These are phyloP conservation scores for Penicillium rolfsii DNA, from an alignment of 2,329 filamentous ascomycete species.

Conservation along the genomic window DNA sequence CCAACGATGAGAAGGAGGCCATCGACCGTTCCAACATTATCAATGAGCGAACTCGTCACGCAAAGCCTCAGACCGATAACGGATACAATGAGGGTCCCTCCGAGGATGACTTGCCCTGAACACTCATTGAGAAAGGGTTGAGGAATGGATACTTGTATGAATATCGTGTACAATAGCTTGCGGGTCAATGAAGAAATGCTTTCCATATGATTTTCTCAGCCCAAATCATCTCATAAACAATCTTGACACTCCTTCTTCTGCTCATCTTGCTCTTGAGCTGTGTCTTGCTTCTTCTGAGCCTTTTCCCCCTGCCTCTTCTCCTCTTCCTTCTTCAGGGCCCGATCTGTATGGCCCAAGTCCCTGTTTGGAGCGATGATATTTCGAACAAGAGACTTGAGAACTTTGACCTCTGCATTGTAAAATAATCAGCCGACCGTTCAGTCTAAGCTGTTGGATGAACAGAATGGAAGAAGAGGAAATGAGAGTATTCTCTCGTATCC, in stretches of 20 bases:
- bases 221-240: constrained; percentile 15
- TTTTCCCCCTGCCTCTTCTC: constrained; percentile 36
- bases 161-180: not conserved
- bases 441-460: not conserved
- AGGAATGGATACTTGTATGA: not conserved
- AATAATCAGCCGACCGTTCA: not conserved
- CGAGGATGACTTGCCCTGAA: not conserved
- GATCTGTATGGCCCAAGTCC: constrained; percentile 81
- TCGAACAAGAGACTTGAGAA: constrained; percentile 80
- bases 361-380: constrained; percentile 78
- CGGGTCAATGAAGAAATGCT: not conserved
- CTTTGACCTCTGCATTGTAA: constrained; percentile 71
- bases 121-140: too few relatives aligned
- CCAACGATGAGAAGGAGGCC: not conserved
- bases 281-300: constrained; percentile 7
- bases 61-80: not conserved
- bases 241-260: constrained; percentile 26
- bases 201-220: not conserved
- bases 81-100: constrained; percentile 1
- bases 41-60: constrained; percentile 4
- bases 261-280: constrained; percentile 1
- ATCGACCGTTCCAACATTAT: constrained; percentile 7
- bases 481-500: constrained; percentile 4
- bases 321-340: constrained; percentile 48
- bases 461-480: not conserved